phyloP scores from a whole-genome alignment of 1,139 yeast genomes.

The Torulaspora globosa region DNA sequence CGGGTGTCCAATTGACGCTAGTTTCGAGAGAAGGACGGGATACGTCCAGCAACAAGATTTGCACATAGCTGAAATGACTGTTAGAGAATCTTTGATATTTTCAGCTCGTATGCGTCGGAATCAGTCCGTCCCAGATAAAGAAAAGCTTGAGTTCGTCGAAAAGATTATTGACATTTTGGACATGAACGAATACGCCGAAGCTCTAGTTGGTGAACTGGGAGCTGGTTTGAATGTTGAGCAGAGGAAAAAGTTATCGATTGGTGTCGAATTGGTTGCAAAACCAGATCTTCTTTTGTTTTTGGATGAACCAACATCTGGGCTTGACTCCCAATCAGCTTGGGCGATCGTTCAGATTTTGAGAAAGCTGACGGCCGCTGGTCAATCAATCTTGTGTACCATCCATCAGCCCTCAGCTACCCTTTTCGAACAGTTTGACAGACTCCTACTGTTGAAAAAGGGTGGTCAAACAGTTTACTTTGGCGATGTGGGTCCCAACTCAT shows the following conservation, averaged over 20 bases:
- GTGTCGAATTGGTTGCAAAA: constrained; percentile 51
- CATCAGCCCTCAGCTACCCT: constrained; percentile 59
- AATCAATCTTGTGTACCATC: constrained; percentile 53
- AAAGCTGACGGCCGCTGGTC: constrained; percentile 48
- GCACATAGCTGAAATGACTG: constrained; percentile 51
- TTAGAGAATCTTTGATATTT: constrained; percentile 51
- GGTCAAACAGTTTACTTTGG: constrained; percentile 62
- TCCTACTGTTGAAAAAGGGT: constrained; percentile 44
- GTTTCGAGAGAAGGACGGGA: constrained; percentile 55
- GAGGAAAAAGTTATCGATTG: constrained; percentile 57
- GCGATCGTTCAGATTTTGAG: constrained; percentile 46
- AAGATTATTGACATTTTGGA: constrained; percentile 47
- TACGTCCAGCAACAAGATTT: constrained; percentile 61
- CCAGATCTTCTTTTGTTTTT: constrained; percentile 48
- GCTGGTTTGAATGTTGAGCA: constrained; percentile 59
- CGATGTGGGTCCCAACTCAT: constrained; percentile 52
- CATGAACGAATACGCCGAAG: constrained; percentile 53
- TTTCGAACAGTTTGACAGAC: constrained; percentile 47
- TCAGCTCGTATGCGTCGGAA: constrained; percentile 55
- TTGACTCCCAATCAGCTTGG: constrained; percentile 56
- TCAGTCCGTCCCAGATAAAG: constrained; percentile 44
- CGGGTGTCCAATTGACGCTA: constrained; percentile 46
- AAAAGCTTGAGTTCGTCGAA: constrained; percentile 50
- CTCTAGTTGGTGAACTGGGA: constrained; percentile 53
- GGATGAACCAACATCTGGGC: constrained; percentile 54